Base-by-base conservation (phyloP, 2,329 filamentous ascomycete species). In the Epichloe amarillans region DNA sequence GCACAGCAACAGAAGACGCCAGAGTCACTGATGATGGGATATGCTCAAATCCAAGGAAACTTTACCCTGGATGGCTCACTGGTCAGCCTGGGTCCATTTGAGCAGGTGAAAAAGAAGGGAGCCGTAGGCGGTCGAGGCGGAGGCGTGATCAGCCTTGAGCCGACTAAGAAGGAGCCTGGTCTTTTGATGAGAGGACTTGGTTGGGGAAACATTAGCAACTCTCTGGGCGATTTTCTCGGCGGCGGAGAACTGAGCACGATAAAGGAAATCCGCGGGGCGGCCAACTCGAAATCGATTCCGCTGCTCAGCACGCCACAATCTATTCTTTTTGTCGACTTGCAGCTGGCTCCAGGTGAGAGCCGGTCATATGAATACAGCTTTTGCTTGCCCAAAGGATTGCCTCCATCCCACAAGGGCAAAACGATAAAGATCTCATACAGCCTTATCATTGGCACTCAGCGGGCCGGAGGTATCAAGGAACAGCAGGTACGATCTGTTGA, bases 1-100 rank as follows among this genome's bases (percentile, higher is more conserved):
- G 66, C 65, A 52, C 68, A 70, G 54, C 69, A 70, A 45, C 63
- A 72, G 40, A 72, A 69, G 58, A 64, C 73, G 39, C 82, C 87
- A 0, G 90, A 97, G 64, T 83, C 84, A 1, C 70, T 98, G 50
- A 94, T 98, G 82, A 98, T 98, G 93, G 93, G 90, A 0, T 98
- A 95, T 67, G 91, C 88, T 3, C 93, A 98, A 60, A 80, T 97
- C 2, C 86, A 88, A 66, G 93, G 93, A 4, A 90, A 87, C 0
- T 98, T 98, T 59, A 88, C 83, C 0, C 70, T 98, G 6, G 93
- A 98, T 62, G 89, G 89, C 0, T 95, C 93, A 1, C 71, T 98
- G 21, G 82, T 98, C 53, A 91, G 94, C 60, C 82, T 94, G 39
- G 82, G 82, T 0, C 87, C 87, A 0, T 98, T 98, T 60, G 93